Base-by-base conservation (phyloP, 768 basidiomycete species). In the Pleurotus pulmonarius region DNA sequence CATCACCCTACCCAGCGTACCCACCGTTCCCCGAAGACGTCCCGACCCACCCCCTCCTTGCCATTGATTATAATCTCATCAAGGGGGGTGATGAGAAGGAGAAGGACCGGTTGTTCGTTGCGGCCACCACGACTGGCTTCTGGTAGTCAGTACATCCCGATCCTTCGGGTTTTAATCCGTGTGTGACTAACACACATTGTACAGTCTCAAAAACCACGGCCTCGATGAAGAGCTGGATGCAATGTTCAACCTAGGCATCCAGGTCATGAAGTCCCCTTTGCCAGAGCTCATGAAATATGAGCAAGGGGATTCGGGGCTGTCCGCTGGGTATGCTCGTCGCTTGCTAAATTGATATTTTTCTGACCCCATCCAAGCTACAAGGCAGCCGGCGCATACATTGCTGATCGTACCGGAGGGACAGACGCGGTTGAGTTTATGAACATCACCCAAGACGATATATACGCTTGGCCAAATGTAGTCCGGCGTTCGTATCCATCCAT, bases 341-440 rank as follows among this genome's bases (percentile, higher is more conserved):
- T n/a, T 25, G 25, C 15, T 22, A 29, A 18, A 40, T 46, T 7
- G 18, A 22, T 16, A 34, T 24, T 25, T 25, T 3, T 20, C 9
- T 55, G 20, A 26, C 20, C 1, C 18, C 16, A 22, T 8, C 12
- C 1, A 56, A 79, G 77, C n/a, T 87, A 87, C 65, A 87, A 88
- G 70, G 82, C 80, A 9, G 72, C 74, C 0, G 87, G 87, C 1
- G 80, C 80, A 0, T 83, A 80, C 57, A 83, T 82, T 1, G 79
- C 83, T 4, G 84, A 89, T 61, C 79, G 81, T n/a, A 72, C 72
- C 9, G 87, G 87, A 40, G 75, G 75, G 46, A 60, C 65, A 16
- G 86, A 88, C 63, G 75, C 75, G 0, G 74, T 77, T 3, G 85
- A 88, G 63, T 87, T 86, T 65, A 71, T 88, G 57, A 87, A 87